A percentile compares a stretch with the other conserved stretches of the same genome.
phyloP scores from a whole-genome alignment of 208 protist genomes.

The Acanthamoeba sp. region DNA sequence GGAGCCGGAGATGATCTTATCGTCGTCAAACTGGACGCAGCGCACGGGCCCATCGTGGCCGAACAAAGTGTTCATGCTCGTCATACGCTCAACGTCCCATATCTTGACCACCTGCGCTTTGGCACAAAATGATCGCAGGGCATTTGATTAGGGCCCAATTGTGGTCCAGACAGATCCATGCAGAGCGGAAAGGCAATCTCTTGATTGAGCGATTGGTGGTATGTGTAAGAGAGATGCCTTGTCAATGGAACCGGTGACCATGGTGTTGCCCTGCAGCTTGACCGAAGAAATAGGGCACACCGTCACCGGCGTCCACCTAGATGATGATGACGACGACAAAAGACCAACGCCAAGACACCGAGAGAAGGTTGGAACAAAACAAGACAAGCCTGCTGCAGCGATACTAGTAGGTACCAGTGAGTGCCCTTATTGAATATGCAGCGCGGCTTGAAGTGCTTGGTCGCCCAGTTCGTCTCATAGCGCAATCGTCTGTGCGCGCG shows the following conservation, averaged over 20 bases:
- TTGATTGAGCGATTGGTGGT: too few relatives aligned
- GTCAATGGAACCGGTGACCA: slow-evolving; percentile 64
- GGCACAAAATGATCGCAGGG: background rate
- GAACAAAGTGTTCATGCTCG: slow-evolving; percentile 19
- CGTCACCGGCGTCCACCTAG: slow-evolving; percentile 62
- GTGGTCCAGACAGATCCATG: too few relatives aligned
- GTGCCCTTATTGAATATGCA: slow-evolving; percentile 38
- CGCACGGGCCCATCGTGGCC: slow-evolving; percentile 45
- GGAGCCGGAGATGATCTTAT: slow-evolving; percentile 51
- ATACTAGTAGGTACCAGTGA: slow-evolving; percentile 7
- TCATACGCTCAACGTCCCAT: slow-evolving; percentile 26
- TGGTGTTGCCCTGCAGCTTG: slow-evolving; percentile 52
- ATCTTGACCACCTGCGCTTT: slow-evolving; percentile 56
- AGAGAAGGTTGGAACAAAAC: too few relatives aligned
- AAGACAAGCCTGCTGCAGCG: too few relatives aligned
- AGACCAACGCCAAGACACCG: background rate
- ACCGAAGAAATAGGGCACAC: slow-evolving; percentile 52
- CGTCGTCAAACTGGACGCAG: slow-evolving; percentile 48
- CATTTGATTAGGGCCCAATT: too few relatives aligned
- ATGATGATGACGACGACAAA: background rate
- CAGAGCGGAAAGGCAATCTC: too few relatives aligned
- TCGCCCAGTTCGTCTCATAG: slow-evolving; percentile 34
- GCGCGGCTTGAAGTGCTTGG: slow-evolving; percentile 6
- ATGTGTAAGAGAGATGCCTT: background rate
- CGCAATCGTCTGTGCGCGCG: background rate